Base-by-base conservation (phyloP, 169 alveolate species). In the Plasmodium cynomolgi region DNA sequence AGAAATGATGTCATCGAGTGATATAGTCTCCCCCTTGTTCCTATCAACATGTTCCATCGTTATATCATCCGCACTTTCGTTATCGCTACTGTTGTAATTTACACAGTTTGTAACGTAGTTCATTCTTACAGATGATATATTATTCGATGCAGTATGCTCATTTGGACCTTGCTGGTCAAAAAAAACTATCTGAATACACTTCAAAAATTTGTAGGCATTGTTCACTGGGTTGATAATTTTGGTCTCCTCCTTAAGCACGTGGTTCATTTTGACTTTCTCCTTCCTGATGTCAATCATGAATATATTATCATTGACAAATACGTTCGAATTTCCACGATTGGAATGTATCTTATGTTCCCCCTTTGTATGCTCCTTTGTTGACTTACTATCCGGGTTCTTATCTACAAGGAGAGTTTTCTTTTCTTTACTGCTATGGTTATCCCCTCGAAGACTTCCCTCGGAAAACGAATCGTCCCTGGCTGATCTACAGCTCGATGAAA, bases 221-320 rank as follows among this genome's bases (percentile, higher is more conserved):
- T 88, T 88, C 50, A 88, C 72, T 2, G 94, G 94, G 74, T 81
- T 88, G 26, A 88, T 1, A 37, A 88, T 74, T 33, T 44, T 56
- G 31, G 81, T 88, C 26, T 58, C 50, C 50, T 62, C 88, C 39
- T 58, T 88, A 50, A 33, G n/a, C 15, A 77, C 47, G n/a, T 80
- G 29, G 47, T 80, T 88, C 31, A 37, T 79, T 79, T 80, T 88
- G n/a, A 80, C 11, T 62, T 77, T 88, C 26, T 80, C 91, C 54
- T 88, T 88, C 26, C 68, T 20, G 31, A 88, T 80, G 13, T 77
- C 88, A 62, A 88, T 80, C 94, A 88, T 88, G 73, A 88, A 88
- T 58, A 88, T 88, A 50, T 88, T 68, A n/a, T 41, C 20, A 20
- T 44, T 81, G 31, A 80, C 29, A 50, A 88, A 88, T 26, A 88